Evolutionary conservation across 1,284 basidiomycete species (phyloP).

Genomic region (Pascua sp.): DNA sequence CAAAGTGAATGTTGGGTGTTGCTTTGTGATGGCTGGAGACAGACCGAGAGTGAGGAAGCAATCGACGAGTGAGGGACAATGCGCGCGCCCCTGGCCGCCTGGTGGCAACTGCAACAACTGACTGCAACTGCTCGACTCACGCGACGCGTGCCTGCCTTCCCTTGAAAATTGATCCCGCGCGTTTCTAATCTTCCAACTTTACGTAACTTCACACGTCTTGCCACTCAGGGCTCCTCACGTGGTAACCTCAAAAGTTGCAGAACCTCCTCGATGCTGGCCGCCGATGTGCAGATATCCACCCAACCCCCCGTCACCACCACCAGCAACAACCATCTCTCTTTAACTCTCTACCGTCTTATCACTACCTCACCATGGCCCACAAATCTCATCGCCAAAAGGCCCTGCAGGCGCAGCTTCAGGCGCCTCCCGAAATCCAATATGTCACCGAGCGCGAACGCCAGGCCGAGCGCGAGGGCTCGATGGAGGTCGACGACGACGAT

Average conservation of each 20-base stretch:
- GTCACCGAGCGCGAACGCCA: slow-evolving; percentile 18
- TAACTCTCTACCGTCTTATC: neutral
- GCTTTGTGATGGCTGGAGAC: neutral
- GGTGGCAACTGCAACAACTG: neutral
- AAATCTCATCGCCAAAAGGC: slow-evolving; percentile 51
- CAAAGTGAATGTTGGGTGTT: neutral
- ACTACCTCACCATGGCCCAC: slow-evolving; percentile 39
- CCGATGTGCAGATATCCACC: neutral
- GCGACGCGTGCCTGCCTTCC: no score
- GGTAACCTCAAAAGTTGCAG: slow-evolving; percentile 13
- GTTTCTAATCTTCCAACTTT: no score
- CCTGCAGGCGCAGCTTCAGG: slow-evolving; percentile 46
- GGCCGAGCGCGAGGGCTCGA: slow-evolving; percentile 7
- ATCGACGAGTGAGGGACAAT: no score
- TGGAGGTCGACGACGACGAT: slow-evolving; percentile 33
- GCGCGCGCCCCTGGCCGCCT: no score
- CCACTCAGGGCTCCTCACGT: neutral
- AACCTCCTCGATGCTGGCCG: neutral
- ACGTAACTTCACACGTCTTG: no score
- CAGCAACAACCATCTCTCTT: neutral
- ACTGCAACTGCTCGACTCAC: neutral
- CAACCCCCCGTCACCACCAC: neutral
- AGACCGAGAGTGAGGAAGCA: no score
- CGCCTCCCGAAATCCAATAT: slow-evolving; percentile 42
- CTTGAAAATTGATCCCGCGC: no score